A percentile compares a stretch with the other conserved stretches of the same genome.
phyloP scores from a whole-genome alignment of 2,329 filamentous ascomycete genomes.

The Cercospora sesami region DNA sequence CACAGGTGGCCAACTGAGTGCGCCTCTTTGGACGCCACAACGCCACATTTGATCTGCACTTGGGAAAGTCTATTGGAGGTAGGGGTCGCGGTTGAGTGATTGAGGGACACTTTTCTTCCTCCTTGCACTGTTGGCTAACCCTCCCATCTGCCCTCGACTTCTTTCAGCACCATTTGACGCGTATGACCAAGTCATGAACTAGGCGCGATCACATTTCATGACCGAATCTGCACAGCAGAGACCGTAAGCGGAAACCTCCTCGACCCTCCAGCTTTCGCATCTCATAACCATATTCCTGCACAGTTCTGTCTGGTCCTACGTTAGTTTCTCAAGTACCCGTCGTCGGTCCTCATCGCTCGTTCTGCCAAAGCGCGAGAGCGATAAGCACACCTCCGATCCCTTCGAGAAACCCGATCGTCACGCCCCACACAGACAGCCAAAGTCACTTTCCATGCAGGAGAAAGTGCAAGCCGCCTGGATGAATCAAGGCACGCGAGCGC shows the following conservation, averaged over 20 bases:
- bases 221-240: constrained; percentile 11
- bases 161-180: not conserved
- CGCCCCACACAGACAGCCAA: constrained; percentile 24
- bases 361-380: constrained; percentile 43
- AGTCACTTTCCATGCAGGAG: constrained; percentile 40
- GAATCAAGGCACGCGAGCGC: constrained; percentile 62
- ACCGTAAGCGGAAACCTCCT: constrained; percentile 3
- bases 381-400: constrained; percentile 40
- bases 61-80: not conserved
- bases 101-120: constrained; percentile 7
- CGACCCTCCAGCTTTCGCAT: not conserved
- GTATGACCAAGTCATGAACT: constrained; percentile 7
- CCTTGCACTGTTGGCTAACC: not conserved
- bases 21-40: not conserved
- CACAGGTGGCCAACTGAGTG: not conserved
- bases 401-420: constrained; percentile 52
- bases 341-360: constrained; percentile 56
- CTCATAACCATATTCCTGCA: not conserved
- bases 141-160: not conserved
- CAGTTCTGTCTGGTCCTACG: constrained; percentile 53
- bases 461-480: constrained; percentile 52
- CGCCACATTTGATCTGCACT: constrained; percentile 5
- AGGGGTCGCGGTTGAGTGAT: constrained; percentile 2
- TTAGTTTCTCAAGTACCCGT: constrained; percentile 48
- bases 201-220: constrained; percentile 9